Percentiles rank a stretch among this genome's conserved stretches.
Conservation (phyloP, 768 basidiomycete species). For the Gyrodon lividus region DNA sequence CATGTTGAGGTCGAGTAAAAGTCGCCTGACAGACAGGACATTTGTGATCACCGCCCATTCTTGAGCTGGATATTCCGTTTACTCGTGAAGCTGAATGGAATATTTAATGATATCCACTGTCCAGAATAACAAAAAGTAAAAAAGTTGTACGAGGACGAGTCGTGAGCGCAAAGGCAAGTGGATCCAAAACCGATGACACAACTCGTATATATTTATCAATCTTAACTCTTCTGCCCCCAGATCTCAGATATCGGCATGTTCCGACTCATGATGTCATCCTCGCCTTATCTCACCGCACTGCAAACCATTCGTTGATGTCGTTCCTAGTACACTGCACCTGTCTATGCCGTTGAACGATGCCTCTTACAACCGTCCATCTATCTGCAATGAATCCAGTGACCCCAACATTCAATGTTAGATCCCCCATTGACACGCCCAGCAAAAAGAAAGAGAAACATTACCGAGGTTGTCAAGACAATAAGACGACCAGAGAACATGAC, state of each 20-base stretch:
- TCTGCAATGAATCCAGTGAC: neutral
- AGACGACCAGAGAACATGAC: constrained; percentile 19
- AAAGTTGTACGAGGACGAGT: constrained; percentile 13
- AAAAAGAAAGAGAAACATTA: neutral
- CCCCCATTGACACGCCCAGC: neutral
- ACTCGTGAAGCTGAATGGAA: constrained; percentile 8
- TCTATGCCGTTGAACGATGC: neutral
- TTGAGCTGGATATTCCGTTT: constrained; percentile 5
- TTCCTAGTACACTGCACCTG: neutral
- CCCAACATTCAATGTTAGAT: neutral
- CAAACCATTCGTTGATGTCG: neutral
- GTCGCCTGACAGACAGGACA: constrained; percentile 87
- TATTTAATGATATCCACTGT: too few relatives aligned
- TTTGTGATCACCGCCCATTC: constrained; percentile 81
- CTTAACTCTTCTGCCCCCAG: constrained; percentile 26
- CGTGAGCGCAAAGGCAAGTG: constrained; percentile 23
- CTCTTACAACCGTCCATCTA: too few relatives aligned
- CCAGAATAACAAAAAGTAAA: neutral
- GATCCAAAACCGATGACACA: constrained; percentile 34
- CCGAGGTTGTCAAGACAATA: constrained; percentile 35
- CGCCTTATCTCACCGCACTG: constrained; percentile 8
- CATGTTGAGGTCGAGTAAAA: constrained; percentile 88
- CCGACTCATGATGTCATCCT: constrained; percentile 33
- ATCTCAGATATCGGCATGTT: constrained; percentile 33
- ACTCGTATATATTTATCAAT: constrained; percentile 38